Evolutionary conservation across 2,329 filamentous ascomycete genomes (phyloP).

Genomic region (Pseudogymnoascus sp.): DNA sequence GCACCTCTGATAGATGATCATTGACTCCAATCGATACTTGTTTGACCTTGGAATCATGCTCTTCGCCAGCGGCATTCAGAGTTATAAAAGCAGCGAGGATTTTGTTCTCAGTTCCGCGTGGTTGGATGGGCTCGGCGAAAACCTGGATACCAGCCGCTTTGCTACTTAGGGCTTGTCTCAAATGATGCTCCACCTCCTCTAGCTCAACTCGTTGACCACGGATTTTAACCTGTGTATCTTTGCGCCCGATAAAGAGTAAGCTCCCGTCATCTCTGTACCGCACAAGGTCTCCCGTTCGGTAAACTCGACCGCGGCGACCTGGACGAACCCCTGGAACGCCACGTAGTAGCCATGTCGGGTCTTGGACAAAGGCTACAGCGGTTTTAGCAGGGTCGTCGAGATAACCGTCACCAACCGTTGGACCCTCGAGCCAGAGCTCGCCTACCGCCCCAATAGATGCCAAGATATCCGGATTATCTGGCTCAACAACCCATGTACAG

Average conservation of each 20-base stretch:
- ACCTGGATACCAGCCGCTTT: background rate
- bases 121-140: background rate
- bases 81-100: background rate
- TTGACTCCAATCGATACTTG: background rate
- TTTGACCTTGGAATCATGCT: background rate
- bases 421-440: constrained; percentile 33
- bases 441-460: constrained; percentile 28
- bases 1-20: background rate
- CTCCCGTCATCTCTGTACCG: constrained; percentile 47
- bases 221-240: constrained; percentile 57
- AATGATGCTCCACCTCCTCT: constrained; percentile 40
- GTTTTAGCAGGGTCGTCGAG: constrained; percentile 31
- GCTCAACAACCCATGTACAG: constrained; percentile 32
- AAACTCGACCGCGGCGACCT: constrained; percentile 14
- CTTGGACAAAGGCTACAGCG: constrained; percentile 27
- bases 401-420: constrained; percentile 31
- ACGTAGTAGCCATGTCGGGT: constrained; percentile 23
- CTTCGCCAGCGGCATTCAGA: background rate
- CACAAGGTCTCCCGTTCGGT: constrained; percentile 27
- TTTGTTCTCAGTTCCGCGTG: background rate
- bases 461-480: constrained; percentile 29
- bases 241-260: constrained; percentile 53
- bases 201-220: constrained; percentile 57
- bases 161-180: background rate
- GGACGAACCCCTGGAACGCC: background rate